Base-by-base conservation (phyloP, 225 moss, liverwort and hornwort species). In the Bryoerythrophyllum caledonicum region DNA sequence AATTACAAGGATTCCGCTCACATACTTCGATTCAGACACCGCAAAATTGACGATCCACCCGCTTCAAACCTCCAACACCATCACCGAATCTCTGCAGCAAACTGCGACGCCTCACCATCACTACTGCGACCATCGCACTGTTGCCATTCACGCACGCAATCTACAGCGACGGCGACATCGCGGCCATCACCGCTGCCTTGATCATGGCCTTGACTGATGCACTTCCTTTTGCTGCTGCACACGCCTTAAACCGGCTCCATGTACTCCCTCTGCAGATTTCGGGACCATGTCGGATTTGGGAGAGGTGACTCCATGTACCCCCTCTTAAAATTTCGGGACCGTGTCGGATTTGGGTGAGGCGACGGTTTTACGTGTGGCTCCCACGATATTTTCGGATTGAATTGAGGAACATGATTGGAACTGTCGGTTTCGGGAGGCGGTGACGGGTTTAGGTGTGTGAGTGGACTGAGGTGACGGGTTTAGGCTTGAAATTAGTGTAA, bases 291-390 rank as follows among this genome's bases (percentile, higher is more conserved):
- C n/a, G n/a, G n/a, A n/a, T n/a, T n/a, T n/a, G n/a, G n/a, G n/a
- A n/a, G n/a, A n/a, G n/a, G n/a, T n/a, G n/a, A n/a, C 9, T 21
- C 10, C 23, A 23, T 54, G 7, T 54, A 10, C 5, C 23, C 20
- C 1, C 0, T 0, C 8, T 0, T 1, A 2, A 21, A 1, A 54
- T 9, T 21, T 2, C 2, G 8, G 8, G 0, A 8, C n/a, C 1
- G 21, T 10, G 21, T 21, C 54, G 54, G 54, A 1, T 54, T 54
- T 54, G n/a, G 54, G 21, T 54, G 23, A 21, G 10, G 54, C 21
- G 21, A 21, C 54, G 54, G 54, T 54, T 54, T 21, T 20, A 20
- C 4, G 3, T 14, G 43, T n/a, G n/a, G n/a, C n/a, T n/a, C n/a
- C 3, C 13, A 12, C 43, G 43, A 13, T 44, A 14, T 1, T 4